Conservation (phyloP, 2,329 filamentous ascomycete species). For the Fusarium nematophilum region DNA sequence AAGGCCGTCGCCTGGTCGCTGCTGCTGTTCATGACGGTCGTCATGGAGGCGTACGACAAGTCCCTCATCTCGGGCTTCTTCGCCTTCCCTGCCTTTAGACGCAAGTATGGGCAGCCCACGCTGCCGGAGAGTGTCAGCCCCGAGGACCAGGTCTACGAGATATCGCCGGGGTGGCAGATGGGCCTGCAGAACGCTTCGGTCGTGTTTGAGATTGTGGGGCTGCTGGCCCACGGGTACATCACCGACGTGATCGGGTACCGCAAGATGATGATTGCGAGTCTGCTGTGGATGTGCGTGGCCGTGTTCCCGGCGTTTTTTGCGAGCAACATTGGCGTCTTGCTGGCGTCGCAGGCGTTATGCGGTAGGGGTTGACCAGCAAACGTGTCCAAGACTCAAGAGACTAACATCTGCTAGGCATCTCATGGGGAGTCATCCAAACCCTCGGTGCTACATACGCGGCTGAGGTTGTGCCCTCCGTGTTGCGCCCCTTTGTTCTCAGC, state of each 20-base stretch:
- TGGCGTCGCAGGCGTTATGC: conserved; percentile 50
- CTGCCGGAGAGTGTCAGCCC: conserved; percentile 7
- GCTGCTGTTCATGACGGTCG: conserved; percentile 38
- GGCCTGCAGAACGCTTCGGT: conserved; percentile 37
- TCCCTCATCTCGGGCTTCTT: conserved; percentile 36
- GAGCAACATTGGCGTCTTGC: conserved; percentile 45
- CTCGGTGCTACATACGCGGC: conserved; percentile 55
- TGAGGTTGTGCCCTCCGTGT: conserved; percentile 49
- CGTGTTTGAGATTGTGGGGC: conserved; percentile 48
- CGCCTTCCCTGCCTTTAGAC: conserved; percentile 39
- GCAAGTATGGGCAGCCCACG: conserved; percentile 30
- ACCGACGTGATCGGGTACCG: conserved; percentile 52
- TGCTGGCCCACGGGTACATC: conserved; percentile 55
- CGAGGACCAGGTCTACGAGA: conserved; percentile 48
- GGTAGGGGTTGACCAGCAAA: no score
- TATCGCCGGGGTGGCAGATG: conserved; percentile 45
- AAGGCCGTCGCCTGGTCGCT: conserved; percentile 42
- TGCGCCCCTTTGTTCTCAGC: conserved; percentile 50
- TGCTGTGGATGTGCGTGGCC: conserved; percentile 49
- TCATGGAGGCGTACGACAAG: conserved; percentile 43
- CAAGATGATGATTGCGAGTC: conserved; percentile 52
- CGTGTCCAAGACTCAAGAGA: background rate
- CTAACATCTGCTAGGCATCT: conserved; percentile 35
- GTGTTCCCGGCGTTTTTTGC: conserved; percentile 55
- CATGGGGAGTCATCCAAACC: conserved; percentile 51